Percentiles rank a stretch among this genome's conserved stretches.
These are phyloP conservation scores for Salvia sclarea DNA, from an alignment of 305 asterid species.

Conservation along the genomic window DNA sequence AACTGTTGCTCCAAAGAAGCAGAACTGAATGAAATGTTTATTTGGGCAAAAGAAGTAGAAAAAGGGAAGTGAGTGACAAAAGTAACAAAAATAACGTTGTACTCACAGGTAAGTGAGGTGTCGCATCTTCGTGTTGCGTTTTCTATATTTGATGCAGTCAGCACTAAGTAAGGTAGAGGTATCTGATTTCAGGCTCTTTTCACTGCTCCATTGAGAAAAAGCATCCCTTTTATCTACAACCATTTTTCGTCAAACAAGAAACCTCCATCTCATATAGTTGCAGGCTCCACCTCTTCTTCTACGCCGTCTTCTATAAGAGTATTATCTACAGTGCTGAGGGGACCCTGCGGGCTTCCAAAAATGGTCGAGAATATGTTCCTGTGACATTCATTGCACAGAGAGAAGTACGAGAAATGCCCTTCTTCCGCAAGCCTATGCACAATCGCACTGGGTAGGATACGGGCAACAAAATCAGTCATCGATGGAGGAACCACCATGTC, in stretches of 20 bases:
- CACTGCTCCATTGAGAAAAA: constrained; percentile 23
- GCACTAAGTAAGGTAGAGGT: constrained; percentile 30
- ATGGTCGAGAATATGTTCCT: constrained; percentile 60
- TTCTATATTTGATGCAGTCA: constrained; percentile 34
- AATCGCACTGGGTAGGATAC: constrained; percentile 57
- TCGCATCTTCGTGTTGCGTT: constrained; percentile 22
- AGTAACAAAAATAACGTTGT: constrained; percentile 16
- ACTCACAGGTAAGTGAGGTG: constrained; percentile 22
- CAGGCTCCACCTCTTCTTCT: constrained; percentile 34
- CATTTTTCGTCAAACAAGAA: constrained; percentile 21
- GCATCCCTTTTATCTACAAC: constrained; percentile 40
- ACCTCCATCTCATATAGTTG: constrained; percentile 32
- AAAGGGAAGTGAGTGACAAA: not conserved
- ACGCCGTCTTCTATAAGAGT: constrained; percentile 36
- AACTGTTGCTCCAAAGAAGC: constrained; percentile 7
- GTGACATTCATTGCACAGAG: constrained; percentile 67
- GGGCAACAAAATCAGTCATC: constrained; percentile 58
- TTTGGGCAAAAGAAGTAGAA: not conserved
- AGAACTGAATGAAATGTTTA: not conserved
- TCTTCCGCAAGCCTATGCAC: constrained; percentile 73
- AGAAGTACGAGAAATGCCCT: constrained; percentile 79
- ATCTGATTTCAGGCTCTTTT: constrained; percentile 5
- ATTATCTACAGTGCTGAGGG: constrained; percentile 44
- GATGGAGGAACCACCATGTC: constrained; percentile 72
- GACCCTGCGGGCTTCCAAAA: constrained; percentile 70